Percentiles rank a stretch among this genome's conserved stretches.
phyloP scores from a whole-genome alignment of 2,329 filamentous ascomycete species.

The Diaporthe citriasiana region DNA sequence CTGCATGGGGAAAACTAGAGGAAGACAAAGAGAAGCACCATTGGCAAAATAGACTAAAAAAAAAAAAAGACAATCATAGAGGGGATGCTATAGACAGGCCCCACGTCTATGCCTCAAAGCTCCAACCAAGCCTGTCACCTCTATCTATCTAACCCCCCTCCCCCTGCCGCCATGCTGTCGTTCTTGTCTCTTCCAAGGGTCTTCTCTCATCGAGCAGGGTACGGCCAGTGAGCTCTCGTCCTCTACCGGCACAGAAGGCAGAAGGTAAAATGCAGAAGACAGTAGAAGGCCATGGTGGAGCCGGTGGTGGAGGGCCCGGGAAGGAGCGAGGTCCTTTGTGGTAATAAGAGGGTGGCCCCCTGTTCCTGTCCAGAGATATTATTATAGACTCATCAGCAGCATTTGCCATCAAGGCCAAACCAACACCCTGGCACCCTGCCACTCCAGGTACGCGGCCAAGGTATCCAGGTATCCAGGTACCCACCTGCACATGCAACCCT shows the following conservation, averaged over 20 bases:
- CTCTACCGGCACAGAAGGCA: neutral
- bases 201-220: constrained; percentile 6
- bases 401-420: neutral
- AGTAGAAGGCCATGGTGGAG: neutral
- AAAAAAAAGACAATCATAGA: neutral
- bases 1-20: constrained; percentile 21
- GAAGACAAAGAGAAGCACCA: constrained; percentile 23
- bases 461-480: constrained; percentile 4
- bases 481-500: constrained; percentile 16
- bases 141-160: neutral
- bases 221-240: neutral
- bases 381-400: constrained; percentile 10
- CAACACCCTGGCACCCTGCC: neutral
- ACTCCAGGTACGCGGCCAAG: constrained; percentile 17
- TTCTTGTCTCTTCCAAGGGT: neutral
- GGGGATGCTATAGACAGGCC: constrained; percentile 2
- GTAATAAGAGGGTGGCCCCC: constrained; percentile 24
- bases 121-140: constrained; percentile 16
- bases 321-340: constrained; percentile 15
- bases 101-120: constrained; percentile 8
- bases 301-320: neutral
- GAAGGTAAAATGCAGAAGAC: neutral
- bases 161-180: constrained; percentile 12
- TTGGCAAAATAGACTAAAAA: neutral
- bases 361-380: neutral